Evolutionary conservation across 345 rosid species (phyloP), one percentile per base, ranked within the genome.

Genomic region (Capsella bursapastoris): DNA sequence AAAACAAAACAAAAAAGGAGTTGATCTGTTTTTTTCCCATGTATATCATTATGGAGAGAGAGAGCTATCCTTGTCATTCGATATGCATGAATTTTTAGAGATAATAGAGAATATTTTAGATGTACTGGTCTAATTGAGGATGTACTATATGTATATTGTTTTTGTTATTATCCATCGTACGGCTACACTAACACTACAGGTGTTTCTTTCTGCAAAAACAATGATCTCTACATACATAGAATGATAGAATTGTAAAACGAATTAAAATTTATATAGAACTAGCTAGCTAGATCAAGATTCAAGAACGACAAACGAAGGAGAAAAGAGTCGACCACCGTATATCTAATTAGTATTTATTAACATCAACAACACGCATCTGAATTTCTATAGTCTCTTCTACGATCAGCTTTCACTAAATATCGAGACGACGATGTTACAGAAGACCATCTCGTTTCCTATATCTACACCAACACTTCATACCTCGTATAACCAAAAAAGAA

Each of bases 361-460:
- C 22, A 18, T 18, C 22, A 18, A 18, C 22, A 18, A 18, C 22
- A 18, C 22, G 22, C 22, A 18, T 18, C 25, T 22, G 25, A 22
- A 22, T 22, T 22, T 22, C 2, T 22, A 22, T 22, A 22, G 25
- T 22, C 25, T 22, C 25, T 22, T 22, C 25, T 22, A 22, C 25
- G 25, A 22, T 22, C 25, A 22, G 2, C 25, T 22, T 22, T 22
- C 25, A 22, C 25, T 22, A 22, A 22, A 2, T 2, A n/a, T 53
- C 0, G 27, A n/a, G 15, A 53, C 10, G 51, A 40, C 25, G 25
- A 22, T 25, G 18, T 13, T 34, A 44, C 28, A 70, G 25, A 57
- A 57, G 56, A 44, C 56, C 14, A 12, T 44, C 9, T 70, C 40
- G 15, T 70, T 68, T 51, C 49, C 60, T 66, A 68, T 66, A 68